These are phyloP conservation scores for Ceratobasidium sp. DNA, from an alignment of 1,284 basidiomycete genomes.

Conservation along the genomic window DNA sequence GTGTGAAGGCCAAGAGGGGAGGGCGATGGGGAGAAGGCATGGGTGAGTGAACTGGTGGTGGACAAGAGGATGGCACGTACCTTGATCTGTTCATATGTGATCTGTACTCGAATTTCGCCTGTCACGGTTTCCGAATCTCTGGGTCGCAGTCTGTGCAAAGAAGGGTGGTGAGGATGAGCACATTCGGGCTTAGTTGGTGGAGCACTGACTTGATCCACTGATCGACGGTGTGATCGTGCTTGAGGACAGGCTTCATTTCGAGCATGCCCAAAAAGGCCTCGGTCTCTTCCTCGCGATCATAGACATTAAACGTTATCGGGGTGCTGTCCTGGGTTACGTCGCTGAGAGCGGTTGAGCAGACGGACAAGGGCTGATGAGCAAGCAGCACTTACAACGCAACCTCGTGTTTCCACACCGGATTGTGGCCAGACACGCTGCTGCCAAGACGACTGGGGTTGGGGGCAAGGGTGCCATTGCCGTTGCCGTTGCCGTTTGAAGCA, in stretches of 20 bases:
- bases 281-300: conserved; percentile 85
- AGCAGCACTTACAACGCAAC: conserved; percentile 84
- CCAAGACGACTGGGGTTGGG: conserved; percentile 54
- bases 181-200: neutral
- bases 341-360: conserved; percentile 55
- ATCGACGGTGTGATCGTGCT: conserved; percentile 94
- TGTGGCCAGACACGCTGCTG: conserved; percentile 68
- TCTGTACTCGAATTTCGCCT: conserved; percentile 94
- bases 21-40: conserved; percentile 33
- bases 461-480: conserved; percentile 49
- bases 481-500: too few species aligned
- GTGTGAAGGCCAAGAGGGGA: conserved; percentile 43
- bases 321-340: conserved; percentile 94
- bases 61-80: conserved; percentile 57
- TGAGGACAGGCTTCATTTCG: conserved; percentile 88
- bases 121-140: conserved; percentile 82
- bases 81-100: conserved; percentile 90
- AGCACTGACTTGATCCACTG: conserved; percentile 89
- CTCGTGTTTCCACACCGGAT: conserved; percentile 99
- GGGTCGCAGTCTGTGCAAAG: conserved; percentile 69
- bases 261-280: conserved; percentile 91
- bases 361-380: conserved; percentile 31
- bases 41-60: conserved; percentile 40
- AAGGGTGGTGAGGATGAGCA: conserved; percentile 39
- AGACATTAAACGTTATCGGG: conserved; percentile 88